Conservation (phyloP, 805 yeast genomes). For the Ogataea naganishii region DNA sequence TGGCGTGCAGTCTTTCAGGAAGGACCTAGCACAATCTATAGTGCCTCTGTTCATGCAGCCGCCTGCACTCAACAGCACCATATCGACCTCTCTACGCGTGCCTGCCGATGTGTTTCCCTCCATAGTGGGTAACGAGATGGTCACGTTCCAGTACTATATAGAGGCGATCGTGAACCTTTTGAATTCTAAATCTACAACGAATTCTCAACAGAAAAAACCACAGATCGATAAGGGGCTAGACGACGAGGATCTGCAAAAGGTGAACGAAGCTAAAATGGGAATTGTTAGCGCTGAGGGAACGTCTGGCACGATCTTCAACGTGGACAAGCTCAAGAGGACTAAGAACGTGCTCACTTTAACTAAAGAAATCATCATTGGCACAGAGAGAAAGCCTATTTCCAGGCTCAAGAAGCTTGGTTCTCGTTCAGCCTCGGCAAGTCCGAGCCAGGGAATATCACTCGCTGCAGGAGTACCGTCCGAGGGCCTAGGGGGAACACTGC, state of each 20-base stretch:
- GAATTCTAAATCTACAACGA: conserved; percentile 26
- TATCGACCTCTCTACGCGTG: conserved; percentile 56
- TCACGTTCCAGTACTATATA: conserved; percentile 75
- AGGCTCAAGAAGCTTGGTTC: conserved; percentile 19
- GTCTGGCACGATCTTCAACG: conserved; percentile 47
- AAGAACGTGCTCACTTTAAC: conserved; percentile 77
- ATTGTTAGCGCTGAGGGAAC: not conserved
- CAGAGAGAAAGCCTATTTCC: conserved; percentile 40
- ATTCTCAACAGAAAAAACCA: conserved; percentile 5
- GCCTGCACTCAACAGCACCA: conserved; percentile 41
- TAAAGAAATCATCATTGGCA: conserved; percentile 74
- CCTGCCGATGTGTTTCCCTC: conserved; percentile 88
- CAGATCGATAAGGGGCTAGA: conserved; percentile 8
- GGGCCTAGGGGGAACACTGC: too few relatives aligned
- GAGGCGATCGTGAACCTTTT: conserved; percentile 80
- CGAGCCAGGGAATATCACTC: too few relatives aligned
- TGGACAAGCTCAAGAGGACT: conserved; percentile 67
- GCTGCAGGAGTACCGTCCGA: too few relatives aligned
- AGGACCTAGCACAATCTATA: conserved; percentile 72
- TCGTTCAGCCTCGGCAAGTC: too few relatives aligned
- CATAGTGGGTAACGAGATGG: conserved; percentile 58
- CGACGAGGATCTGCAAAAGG: conserved; percentile 6
- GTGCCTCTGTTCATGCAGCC: conserved; percentile 78
- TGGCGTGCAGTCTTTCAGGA: conserved; percentile 65
- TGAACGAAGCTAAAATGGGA: too few relatives aligned